Conservation (phyloP, 2,329 filamentous ascomycete species). For the Truncatella angustata region DNA sequence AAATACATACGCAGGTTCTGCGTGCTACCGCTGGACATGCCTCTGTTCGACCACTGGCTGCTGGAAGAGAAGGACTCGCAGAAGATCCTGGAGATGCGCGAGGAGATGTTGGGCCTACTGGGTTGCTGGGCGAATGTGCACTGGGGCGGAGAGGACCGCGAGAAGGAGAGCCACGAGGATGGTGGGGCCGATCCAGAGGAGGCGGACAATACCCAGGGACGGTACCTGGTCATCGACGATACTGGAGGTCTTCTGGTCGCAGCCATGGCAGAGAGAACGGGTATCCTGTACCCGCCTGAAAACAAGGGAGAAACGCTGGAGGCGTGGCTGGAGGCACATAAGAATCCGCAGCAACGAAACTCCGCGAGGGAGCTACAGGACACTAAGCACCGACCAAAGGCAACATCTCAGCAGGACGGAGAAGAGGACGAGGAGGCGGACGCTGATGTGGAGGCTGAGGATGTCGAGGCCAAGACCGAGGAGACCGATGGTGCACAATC, state of each 20-base stretch:
- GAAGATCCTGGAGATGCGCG: constrained; percentile 81
- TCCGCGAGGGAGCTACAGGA: too few relatives aligned
- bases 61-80: constrained; percentile 75
- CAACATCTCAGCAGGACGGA: too few relatives aligned
- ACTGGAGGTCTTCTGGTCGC: constrained; percentile 80
- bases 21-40: constrained; percentile 78
- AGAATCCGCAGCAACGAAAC: constrained; percentile 8
- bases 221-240: constrained; percentile 85
- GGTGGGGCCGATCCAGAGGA: constrained; percentile 32
- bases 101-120: constrained; percentile 78
- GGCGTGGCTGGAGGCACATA: constrained; percentile 12
- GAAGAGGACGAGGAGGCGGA: neutral
- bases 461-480: neutral
- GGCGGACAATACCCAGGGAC: constrained; percentile 35
- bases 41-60: constrained; percentile 72
- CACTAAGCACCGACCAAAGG: too few relatives aligned
- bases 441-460: neutral
- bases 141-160: constrained; percentile 50
- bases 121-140: constrained; percentile 91
- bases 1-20: constrained; percentile 92
- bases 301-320: constrained; percentile 23
- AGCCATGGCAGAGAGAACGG: constrained; percentile 85
- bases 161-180: constrained; percentile 16
- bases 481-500: neutral
- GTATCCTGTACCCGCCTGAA: constrained; percentile 60